These are phyloP conservation scores for Talaromyces sp. DNA, from an alignment of 2,329 filamentous ascomycete genomes.

Conservation along the genomic window DNA sequence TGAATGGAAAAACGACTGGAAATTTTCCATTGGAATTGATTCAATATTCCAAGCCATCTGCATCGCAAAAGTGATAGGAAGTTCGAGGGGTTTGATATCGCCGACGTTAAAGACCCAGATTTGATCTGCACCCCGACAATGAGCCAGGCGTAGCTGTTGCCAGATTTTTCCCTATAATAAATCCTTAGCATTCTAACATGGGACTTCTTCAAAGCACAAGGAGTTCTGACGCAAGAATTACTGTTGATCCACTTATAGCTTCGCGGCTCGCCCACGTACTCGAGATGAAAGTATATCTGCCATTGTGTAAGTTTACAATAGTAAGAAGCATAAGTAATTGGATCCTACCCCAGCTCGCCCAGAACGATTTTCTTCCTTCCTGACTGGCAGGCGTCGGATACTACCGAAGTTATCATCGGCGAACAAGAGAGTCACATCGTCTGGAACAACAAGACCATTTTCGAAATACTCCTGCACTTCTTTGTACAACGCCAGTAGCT, in stretches of 20 bases:
- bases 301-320: not conserved
- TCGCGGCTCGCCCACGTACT: slow-evolving; percentile 61
- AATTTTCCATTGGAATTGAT: not conserved
- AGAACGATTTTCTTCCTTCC: slow-evolving; percentile 56
- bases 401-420: slow-evolving; percentile 69
- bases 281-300: slow-evolving; percentile 56
- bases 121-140: slow-evolving; percentile 55
- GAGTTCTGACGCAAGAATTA: slow-evolving; percentile 42
- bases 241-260: slow-evolving; percentile 66
- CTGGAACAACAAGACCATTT: slow-evolving; percentile 59
- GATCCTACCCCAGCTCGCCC: slow-evolving; percentile 56
- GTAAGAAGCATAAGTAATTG: too few relatives aligned
- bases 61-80: slow-evolving; percentile 21
- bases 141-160: slow-evolving; percentile 63
- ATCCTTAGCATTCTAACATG: too few relatives aligned
- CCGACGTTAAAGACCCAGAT: slow-evolving; percentile 69
- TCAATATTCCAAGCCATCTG: slow-evolving; percentile 6
- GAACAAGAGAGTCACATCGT: slow-evolving; percentile 66
- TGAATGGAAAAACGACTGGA: not conserved
- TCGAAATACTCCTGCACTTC: slow-evolving; percentile 70
- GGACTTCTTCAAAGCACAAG: not conserved
- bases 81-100: slow-evolving; percentile 59
- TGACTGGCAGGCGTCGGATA: slow-evolving; percentile 59
- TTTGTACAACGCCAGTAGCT: slow-evolving; percentile 56
- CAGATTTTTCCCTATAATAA: slow-evolving; percentile 57